Evolutionary conservation across 2,329 filamentous ascomycete species (phyloP).

Genomic region (Fusarium sp.): DNA sequence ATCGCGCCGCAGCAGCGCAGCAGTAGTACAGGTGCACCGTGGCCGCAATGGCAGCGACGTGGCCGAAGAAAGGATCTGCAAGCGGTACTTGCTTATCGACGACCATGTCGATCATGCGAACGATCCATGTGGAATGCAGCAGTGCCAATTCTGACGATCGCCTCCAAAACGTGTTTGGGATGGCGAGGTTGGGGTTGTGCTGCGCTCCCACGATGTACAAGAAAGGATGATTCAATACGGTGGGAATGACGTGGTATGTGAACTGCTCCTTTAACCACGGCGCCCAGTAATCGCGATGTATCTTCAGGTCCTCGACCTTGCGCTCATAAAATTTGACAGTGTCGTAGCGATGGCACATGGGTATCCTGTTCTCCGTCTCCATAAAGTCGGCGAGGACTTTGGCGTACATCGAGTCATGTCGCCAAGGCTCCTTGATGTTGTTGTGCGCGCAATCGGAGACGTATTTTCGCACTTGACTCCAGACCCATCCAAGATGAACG

Average conservation of each 20-base stretch:
- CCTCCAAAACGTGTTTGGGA: constrained; percentile 64
- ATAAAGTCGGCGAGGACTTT: constrained; percentile 61
- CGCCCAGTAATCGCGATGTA: constrained; percentile 59
- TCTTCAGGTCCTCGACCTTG: constrained; percentile 54
- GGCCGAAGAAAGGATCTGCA: constrained; percentile 61
- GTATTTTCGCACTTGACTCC: constrained; percentile 57
- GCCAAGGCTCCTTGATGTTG: constrained; percentile 59
- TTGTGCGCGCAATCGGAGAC: constrained; percentile 59
- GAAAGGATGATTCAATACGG: constrained; percentile 62
- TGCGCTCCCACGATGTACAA: constrained; percentile 62
- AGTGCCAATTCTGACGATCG: constrained; percentile 60
- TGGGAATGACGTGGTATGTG: constrained; percentile 61
- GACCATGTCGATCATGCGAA: constrained; percentile 64
- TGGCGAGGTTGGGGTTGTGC: constrained; percentile 60
- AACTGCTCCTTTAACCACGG: constrained; percentile 64
- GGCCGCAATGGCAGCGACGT: constrained; percentile 60
- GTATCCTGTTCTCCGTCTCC: constrained; percentile 58
- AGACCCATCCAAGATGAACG: constrained; percentile 60
- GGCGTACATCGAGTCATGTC: constrained; percentile 61
- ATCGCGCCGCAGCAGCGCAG: constrained; percentile 56
- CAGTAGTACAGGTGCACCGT: constrained; percentile 64
- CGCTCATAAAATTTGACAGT: constrained; percentile 62
- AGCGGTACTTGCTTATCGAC: constrained; percentile 59
- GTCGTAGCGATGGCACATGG: constrained; percentile 62
- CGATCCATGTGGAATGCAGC: constrained; percentile 63